Percentiles rank a stretch among this genome's conserved stretches.
Evolutionary conservation across 768 basidiomycete genomes (phyloP).

Genomic region (Suillus sp.): DNA sequence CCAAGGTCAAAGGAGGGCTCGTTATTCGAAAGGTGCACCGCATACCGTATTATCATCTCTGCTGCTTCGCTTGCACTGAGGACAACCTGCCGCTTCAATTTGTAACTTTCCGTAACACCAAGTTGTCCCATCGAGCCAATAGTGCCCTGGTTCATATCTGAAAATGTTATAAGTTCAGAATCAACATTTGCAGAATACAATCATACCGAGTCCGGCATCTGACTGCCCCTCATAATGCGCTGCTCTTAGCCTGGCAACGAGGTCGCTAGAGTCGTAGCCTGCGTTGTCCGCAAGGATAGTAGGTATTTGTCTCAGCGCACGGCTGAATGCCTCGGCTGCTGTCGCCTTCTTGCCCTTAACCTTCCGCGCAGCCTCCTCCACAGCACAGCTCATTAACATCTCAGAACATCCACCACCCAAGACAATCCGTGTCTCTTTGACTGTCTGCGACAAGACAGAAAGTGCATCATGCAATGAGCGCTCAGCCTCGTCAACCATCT

Average conservation of each 20-base stretch:
- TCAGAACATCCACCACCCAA: slow-evolving; percentile 98
- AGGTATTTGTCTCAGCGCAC: slow-evolving; percentile 92
- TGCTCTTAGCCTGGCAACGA: slow-evolving; percentile 86
- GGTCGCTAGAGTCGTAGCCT: slow-evolving; percentile 95
- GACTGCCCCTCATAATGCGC: slow-evolving; percentile 89
- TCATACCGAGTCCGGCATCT: slow-evolving; percentile 87
- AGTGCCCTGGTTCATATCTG: slow-evolving; percentile 29
- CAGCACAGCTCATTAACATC: slow-evolving; percentile 96
- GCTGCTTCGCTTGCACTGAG: slow-evolving; percentile 95
- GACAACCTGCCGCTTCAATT: slow-evolving; percentile 94
- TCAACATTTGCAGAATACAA: neutral
- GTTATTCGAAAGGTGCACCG: slow-evolving; percentile 10
- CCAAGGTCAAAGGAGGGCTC: slow-evolving; percentile 14
- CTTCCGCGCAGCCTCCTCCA: slow-evolving; percentile 83
- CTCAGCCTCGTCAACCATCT: slow-evolving; percentile 99
- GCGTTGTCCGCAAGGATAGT: slow-evolving; percentile 97
- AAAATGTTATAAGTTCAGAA: slow-evolving; percentile 3
- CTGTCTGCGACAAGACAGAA: slow-evolving; percentile 95
- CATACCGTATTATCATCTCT: slow-evolving; percentile 96
- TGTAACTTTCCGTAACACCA: slow-evolving; percentile 96
- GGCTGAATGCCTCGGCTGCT: slow-evolving; percentile 88
- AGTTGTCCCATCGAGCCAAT: slow-evolving; percentile 78
- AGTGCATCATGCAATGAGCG: slow-evolving; percentile 97
- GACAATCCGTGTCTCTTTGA: slow-evolving; percentile 92
- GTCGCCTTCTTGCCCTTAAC: slow-evolving; percentile 95